Conservation (phyloP, 352 stramenopile genomes). For the Phytophthora uliginosa region DNA sequence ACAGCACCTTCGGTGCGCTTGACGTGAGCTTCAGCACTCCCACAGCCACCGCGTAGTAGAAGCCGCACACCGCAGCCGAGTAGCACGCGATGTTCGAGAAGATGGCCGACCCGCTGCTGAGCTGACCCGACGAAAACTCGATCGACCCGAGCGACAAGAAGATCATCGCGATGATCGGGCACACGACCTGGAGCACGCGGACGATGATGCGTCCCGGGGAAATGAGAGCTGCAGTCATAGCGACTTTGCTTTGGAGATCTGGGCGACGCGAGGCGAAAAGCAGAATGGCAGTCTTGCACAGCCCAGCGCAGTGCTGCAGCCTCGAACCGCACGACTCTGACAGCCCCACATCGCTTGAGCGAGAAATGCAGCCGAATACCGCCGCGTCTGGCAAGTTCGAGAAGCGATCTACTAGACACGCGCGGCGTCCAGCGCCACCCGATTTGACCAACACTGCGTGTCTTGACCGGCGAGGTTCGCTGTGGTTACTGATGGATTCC, state of each 20-base stretch:
- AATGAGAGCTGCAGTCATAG: slow-evolving; percentile 5
- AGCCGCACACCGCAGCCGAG: slow-evolving; percentile 27
- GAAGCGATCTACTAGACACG: slow-evolving; percentile 8
- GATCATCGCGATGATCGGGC: slow-evolving; percentile 37
- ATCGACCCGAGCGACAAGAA: slow-evolving; percentile 47
- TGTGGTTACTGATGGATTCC: not conserved
- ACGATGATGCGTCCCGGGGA: slow-evolving; percentile 13
- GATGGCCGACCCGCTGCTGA: slow-evolving; percentile 29
- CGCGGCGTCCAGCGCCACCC: not conserved
- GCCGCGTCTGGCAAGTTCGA: slow-evolving; percentile 2
- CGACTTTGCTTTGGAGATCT: not conserved
- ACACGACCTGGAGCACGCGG: slow-evolving; percentile 31
- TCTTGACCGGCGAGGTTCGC: not conserved
- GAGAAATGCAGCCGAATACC: not conserved
- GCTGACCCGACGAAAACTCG: slow-evolving; percentile 32
- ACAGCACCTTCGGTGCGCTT: slow-evolving; percentile 8
- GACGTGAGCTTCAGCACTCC: slow-evolving; percentile 18
- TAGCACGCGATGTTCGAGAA: slow-evolving; percentile 38
- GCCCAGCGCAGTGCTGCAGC: not conserved
- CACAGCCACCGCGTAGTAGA: slow-evolving; percentile 38
- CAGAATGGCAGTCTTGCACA: slow-evolving; percentile 5
- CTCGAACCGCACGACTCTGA: not conserved
- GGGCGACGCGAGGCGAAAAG: slow-evolving; percentile 1
- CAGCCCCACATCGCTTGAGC: not conserved
- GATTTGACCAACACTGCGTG: slow-evolving; percentile 7